Percentiles rank a stretch among this genome's conserved stretches.
Evolutionary conservation across 2,329 filamentous ascomycete genomes (phyloP).

Genomic region (Colletotrichum sansevieriae): DNA sequence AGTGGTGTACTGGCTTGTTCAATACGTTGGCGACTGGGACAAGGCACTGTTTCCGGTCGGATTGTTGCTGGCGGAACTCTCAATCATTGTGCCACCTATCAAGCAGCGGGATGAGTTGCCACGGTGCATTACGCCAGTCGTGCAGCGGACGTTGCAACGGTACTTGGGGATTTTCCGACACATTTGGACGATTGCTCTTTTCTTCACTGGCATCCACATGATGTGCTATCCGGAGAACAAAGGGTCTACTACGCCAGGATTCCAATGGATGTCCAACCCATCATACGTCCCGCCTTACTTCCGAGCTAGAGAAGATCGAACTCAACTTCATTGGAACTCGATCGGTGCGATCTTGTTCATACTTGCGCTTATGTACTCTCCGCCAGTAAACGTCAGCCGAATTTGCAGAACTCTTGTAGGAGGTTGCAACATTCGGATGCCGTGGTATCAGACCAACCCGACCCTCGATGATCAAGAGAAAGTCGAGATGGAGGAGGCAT

Average conservation of each 20-base stretch:
- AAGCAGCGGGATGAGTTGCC: constrained; percentile 43
- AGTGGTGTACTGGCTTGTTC: constrained; percentile 55
- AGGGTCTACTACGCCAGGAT: neutral
- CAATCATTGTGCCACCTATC: constrained; percentile 58
- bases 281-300: constrained; percentile 14
- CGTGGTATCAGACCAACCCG: neutral
- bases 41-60: constrained; percentile 51
- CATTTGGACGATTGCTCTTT: constrained; percentile 2
- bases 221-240: constrained; percentile 11
- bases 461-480: constrained; percentile 48
- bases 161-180: neutral
- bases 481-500: constrained; percentile 50
- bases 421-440: neutral
- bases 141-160: neutral
- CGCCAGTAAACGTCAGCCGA: constrained; percentile 47
- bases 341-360: constrained; percentile 40
- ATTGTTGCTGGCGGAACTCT: constrained; percentile 66
- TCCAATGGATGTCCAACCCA: neutral
- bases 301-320: neutral
- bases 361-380: constrained; percentile 44
- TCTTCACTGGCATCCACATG: constrained; percentile 9
- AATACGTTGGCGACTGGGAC: constrained; percentile 19
- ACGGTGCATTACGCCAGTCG: neutral
- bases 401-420: neutral
- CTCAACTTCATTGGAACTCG: constrained; percentile 45